Evolutionary conservation across 2,329 filamentous ascomycete species (phyloP).

Genomic region (Talaromyces sp.): DNA sequence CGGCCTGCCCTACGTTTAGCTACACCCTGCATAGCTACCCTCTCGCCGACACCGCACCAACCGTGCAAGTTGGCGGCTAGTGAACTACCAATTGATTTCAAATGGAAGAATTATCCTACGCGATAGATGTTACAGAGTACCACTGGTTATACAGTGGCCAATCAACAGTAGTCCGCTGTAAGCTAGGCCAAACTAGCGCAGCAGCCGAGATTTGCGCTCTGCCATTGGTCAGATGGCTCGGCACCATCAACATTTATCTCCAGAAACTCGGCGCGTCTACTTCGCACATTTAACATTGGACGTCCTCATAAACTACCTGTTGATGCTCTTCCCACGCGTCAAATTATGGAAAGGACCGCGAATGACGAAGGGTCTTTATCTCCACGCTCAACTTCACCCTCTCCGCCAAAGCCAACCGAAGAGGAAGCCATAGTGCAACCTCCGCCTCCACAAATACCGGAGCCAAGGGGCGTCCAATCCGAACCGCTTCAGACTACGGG

Average conservation of each 20-base stretch:
- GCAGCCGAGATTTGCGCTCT: background rate
- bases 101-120: background rate
- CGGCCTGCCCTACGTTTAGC: conserved; percentile 52
- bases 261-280: background rate
- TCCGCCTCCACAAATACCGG: no score
- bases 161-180: background rate
- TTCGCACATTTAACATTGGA: background rate
- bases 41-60: background rate
- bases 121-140: background rate
- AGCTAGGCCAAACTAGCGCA: background rate
- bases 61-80: conserved; percentile 6
- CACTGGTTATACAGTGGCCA: background rate
- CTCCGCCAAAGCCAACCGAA: background rate
- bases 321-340: background rate
- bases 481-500: no score
- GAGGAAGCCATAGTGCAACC: background rate
- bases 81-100: background rate
- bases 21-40: conserved; percentile 36
- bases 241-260: background rate
- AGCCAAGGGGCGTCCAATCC: no score
- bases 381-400: background rate
- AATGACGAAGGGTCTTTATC: background rate
- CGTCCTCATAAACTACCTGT: background rate
- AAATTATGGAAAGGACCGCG: background rate
- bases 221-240: background rate